Evolutionary conservation across 2,329 filamentous ascomycete species (phyloP).

Genomic region (Elsinoe perseae): DNA sequence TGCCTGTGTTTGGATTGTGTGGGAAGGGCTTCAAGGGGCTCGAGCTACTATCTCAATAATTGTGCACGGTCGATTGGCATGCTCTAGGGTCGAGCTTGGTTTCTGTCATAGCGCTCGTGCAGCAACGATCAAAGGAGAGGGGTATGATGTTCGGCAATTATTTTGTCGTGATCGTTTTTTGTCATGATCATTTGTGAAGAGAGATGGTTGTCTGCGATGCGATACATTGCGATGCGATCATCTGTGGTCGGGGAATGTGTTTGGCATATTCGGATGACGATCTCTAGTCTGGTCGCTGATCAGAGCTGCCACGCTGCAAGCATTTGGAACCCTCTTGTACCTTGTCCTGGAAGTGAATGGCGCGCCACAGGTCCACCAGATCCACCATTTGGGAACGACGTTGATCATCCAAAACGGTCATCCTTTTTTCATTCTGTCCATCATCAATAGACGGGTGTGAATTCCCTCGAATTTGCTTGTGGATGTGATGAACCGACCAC

Average conservation of each 20-base stretch:
- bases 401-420: constrained; percentile 10
- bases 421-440: not conserved
- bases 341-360: not conserved
- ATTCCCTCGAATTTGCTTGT: not conserved
- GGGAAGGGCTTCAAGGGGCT: not conserved
- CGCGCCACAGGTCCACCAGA: not conserved
- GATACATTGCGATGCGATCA: not conserved
- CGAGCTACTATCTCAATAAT: not conserved
- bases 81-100: not conserved
- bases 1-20: not conserved
- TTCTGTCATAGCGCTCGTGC: not conserved
- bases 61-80: not conserved
- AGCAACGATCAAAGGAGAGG: not conserved
- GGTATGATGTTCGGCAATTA: not conserved
- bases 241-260: not conserved
- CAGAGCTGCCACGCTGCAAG: not conserved
- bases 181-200: too few relatives aligned
- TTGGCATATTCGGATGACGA: not conserved
- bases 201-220: too few relatives aligned
- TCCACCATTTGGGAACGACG: constrained; percentile 9
- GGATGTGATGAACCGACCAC: not conserved
- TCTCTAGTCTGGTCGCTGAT: not conserved
- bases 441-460: not conserved
- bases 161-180: too few relatives aligned
- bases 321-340: too few relatives aligned